A percentile compares a stretch with the other conserved stretches of the same genome.
Evolutionary conservation across 2,329 filamentous ascomycete species (phyloP).

Genomic region (Calonectria honghensis): DNA sequence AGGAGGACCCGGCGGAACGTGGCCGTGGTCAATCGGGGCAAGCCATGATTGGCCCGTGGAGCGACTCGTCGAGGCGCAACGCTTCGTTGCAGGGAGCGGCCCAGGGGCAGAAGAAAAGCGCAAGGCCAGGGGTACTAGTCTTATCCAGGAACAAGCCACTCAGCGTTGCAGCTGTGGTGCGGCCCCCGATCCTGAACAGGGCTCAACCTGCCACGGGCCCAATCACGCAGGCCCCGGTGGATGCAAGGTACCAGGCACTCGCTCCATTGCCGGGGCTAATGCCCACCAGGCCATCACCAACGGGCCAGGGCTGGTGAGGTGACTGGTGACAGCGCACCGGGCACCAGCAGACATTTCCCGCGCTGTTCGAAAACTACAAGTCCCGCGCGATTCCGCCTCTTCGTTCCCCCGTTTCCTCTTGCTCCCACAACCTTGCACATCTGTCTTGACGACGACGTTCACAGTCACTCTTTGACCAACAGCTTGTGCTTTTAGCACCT

Average conservation of each 20-base stretch:
- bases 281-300: conserved; percentile 35
- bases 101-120: conserved; percentile 43
- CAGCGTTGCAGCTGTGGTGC: conserved; percentile 48
- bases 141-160: conserved; percentile 55
- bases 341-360: conserved; percentile 50
- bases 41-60: conserved; percentile 49
- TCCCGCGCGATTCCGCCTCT: conserved; percentile 48
- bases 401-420: conserved; percentile 35
- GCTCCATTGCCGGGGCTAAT: conserved; percentile 51
- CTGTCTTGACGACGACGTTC: conserved; percentile 49
- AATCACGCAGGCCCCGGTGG: conserved; percentile 47
- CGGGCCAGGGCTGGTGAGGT: conserved; percentile 44
- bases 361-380: conserved; percentile 55
- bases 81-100: conserved; percentile 47
- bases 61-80: conserved; percentile 41
- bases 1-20: conserved; percentile 45
- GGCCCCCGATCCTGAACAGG: conserved; percentile 48
- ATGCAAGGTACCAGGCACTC: conserved; percentile 53
- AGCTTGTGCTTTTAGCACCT: conserved; percentile 48
- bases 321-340: conserved; percentile 47
- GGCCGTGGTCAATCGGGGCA: conserved; percentile 45
- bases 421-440: conserved; percentile 42
- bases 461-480: conserved; percentile 44
- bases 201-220: conserved; percentile 41
- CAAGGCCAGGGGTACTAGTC: conserved; percentile 45